Conservation (phyloP, 1,139 yeast genomes). For the Suhomyces choctaworum region DNA sequence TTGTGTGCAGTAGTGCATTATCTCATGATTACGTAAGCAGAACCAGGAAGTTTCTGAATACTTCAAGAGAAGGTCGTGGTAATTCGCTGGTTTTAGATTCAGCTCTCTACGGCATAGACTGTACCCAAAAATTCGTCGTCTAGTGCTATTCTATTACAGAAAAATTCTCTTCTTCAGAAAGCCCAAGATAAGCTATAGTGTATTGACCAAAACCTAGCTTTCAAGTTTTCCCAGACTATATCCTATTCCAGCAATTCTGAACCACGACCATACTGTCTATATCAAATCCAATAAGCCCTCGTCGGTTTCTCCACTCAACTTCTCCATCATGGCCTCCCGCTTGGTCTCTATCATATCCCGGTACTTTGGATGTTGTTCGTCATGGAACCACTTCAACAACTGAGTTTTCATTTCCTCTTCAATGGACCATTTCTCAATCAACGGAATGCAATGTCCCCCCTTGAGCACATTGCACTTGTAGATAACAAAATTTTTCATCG, state of each 20-base stretch:
- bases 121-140: too few species aligned
- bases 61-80: too few species aligned
- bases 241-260: too few species aligned
- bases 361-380: constrained; percentile 24
- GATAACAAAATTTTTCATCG: constrained; percentile 31
- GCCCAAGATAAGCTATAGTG: too few species aligned
- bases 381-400: constrained; percentile 24
- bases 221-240: too few species aligned
- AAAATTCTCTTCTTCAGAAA: too few species aligned
- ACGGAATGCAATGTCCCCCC: constrained; percentile 34
- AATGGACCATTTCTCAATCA: constrained; percentile 42
- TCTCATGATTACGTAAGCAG: constrained; percentile 9
- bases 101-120: too few species aligned
- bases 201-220: too few species aligned
- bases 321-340: constrained; percentile 31
- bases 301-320: constrained; percentile 27
- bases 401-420: constrained; percentile 29
- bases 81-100: too few species aligned
- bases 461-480: constrained; percentile 29
- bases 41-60: too few species aligned
- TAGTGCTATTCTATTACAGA: too few species aligned
- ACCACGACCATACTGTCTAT: constrained; percentile 13
- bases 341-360: constrained; percentile 27
- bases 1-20: too few species aligned
- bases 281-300: constrained; percentile 37